These are phyloP conservation scores for Condylostoma magnum DNA, from an alignment of 169 alveolate species.

Conservation along the genomic window DNA sequence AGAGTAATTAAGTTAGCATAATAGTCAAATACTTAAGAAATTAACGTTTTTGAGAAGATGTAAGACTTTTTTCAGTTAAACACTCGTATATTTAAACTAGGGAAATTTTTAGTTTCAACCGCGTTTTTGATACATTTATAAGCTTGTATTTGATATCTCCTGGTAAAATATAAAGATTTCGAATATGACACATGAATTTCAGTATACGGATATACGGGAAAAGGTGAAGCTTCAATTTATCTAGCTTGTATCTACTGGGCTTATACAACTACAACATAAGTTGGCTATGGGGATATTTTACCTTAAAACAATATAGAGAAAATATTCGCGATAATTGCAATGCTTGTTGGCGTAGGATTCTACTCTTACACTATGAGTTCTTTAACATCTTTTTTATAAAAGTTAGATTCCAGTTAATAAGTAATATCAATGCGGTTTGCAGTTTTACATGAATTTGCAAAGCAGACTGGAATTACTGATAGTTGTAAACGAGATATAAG, in stretches of 20 bases:
- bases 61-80: conserved; percentile 26
- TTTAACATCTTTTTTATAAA: background rate
- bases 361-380: conserved; percentile 10
- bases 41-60: conserved; percentile 29
- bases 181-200: conserved; percentile 61
- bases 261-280: conserved; percentile 14
- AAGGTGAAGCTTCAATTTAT: background rate
- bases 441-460: conserved; percentile 6
- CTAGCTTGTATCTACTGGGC: conserved; percentile 5
- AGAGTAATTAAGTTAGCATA: conserved; percentile 37
- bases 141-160: conserved; percentile 41
- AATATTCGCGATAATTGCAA: background rate
- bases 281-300: conserved; percentile 29
- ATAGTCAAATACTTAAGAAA: conserved; percentile 44
- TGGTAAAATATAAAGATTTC: background rate
- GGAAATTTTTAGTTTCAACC: conserved; percentile 36
- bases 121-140: conserved; percentile 34
- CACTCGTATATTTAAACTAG: conserved; percentile 31
- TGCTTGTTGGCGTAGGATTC: conserved; percentile 13
- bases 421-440: conserved; percentile 48
- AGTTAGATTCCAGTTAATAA: background rate
- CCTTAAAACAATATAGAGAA: background rate
- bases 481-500: conserved; percentile 6
- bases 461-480: background rate
- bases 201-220: conserved; percentile 26